A percentile compares a stretch with the other conserved stretches of the same genome.
phyloP scores from a whole-genome alignment of 106 monocot species.

The Dactylorhiza incarnata region DNA sequence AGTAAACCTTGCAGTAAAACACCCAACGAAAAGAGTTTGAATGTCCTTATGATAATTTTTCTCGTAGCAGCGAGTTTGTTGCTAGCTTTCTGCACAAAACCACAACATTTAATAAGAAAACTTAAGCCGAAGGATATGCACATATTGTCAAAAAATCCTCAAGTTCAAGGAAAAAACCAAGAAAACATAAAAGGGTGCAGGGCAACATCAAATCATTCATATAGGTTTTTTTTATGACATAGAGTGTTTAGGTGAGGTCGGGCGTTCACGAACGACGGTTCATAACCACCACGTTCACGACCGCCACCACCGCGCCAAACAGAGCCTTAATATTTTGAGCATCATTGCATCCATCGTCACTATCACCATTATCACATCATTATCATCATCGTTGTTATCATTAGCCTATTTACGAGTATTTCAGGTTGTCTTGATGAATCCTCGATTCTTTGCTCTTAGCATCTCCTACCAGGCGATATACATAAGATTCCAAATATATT shows the following conservation, averaged over 20 bases:
- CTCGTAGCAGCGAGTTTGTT: conserved; percentile 54
- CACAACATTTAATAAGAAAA: conserved; percentile 4
- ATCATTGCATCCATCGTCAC: too few relatives aligned
- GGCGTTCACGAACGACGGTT: too few relatives aligned
- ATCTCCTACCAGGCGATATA: background rate
- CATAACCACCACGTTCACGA: too few relatives aligned
- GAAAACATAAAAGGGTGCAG: too few relatives aligned
- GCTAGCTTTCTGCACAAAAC: conserved; percentile 41
- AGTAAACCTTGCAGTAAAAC: conserved; percentile 78
- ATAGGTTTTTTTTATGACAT: too few relatives aligned
- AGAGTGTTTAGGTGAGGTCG: too few relatives aligned
- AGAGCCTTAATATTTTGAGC: too few relatives aligned
- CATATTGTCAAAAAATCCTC: background rate
- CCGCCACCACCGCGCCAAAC: too few relatives aligned
- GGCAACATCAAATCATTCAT: too few relatives aligned
- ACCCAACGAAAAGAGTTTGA: conserved; percentile 79
- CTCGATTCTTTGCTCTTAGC: background rate
- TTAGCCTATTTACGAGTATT: background rate
- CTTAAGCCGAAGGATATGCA: background rate
- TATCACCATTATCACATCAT: too few relatives aligned
- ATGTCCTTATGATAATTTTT: conserved; percentile 59
- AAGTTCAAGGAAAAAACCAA: background rate
- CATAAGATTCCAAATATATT: background rate
- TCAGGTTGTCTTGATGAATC: background rate
- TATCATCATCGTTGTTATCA: background rate